These are phyloP conservation scores for Cryptococcus sp. DNA, from an alignment of 1,284 basidiomycete genomes.

Conservation along the genomic window DNA sequence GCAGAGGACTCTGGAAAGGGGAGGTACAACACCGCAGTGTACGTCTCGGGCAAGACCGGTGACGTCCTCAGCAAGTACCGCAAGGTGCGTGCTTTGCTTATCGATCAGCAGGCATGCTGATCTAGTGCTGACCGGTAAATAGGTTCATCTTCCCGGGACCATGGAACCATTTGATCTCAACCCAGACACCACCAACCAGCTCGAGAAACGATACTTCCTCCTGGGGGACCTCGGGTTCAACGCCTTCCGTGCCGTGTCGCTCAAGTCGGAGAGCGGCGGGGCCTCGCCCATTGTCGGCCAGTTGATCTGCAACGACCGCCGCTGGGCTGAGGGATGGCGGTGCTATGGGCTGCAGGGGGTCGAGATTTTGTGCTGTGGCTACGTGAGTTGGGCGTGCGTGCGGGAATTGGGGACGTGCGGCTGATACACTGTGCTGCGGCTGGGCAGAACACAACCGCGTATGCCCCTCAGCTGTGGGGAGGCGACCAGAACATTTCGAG, in stretches of 20 bases:
- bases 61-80: conserved; percentile 36
- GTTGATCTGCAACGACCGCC: conserved; percentile 39
- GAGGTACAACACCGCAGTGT: conserved; percentile 36
- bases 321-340: conserved; percentile 43
- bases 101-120: background rate
- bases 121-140: conserved; percentile 8
- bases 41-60: conserved; percentile 27
- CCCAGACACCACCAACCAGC: conserved; percentile 39
- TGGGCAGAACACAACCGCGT: conserved; percentile 38
- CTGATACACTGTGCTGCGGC: background rate
- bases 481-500: conserved; percentile 32
- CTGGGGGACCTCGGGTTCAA: conserved; percentile 38
- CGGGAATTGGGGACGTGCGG: background rate
- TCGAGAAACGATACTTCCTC: conserved; percentile 42
- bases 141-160: conserved; percentile 38
- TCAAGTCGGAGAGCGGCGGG: conserved; percentile 21
- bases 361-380: conserved; percentile 39
- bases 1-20: conserved; percentile 32
- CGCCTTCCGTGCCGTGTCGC: conserved; percentile 31
- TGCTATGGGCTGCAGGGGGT: conserved; percentile 38
- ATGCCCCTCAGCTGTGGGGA: conserved; percentile 39
- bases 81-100: conserved; percentile 25
- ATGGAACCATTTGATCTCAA: conserved; percentile 35
- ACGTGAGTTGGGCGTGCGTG: conserved; percentile 19
- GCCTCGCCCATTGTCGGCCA: conserved; percentile 33